Evolutionary conservation across 768 basidiomycete species (phyloP).

Genomic region (Termitomyces sp.): DNA sequence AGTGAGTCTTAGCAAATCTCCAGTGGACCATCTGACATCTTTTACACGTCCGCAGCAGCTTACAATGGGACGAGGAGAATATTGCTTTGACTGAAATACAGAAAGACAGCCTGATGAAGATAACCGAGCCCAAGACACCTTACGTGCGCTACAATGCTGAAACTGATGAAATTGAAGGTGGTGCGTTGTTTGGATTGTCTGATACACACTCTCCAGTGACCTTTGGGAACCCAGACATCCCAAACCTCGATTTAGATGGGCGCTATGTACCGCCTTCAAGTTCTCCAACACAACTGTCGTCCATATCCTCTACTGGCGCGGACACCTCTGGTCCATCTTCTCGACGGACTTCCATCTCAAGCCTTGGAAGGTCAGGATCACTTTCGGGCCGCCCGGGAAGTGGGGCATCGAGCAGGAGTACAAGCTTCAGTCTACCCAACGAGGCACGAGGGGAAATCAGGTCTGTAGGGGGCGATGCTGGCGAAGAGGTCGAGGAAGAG

Average conservation of each 20-base stretch:
- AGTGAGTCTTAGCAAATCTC: conserved; percentile 32
- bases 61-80: conserved; percentile 97
- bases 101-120: conserved; percentile 98
- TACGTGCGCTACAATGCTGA: conserved; percentile 90
- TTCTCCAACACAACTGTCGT: conserved; percentile 32
- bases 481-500: conserved; percentile 67
- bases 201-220: neutral
- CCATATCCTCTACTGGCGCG: conserved; percentile 54
- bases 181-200: conserved; percentile 36
- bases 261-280: conserved; percentile 32
- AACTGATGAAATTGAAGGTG: conserved; percentile 81
- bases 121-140: conserved; percentile 96
- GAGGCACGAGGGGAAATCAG: conserved; percentile 62
- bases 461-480: conserved; percentile 51
- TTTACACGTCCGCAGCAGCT: conserved; percentile 38
- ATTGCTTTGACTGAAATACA: conserved; percentile 88
- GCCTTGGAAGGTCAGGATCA: conserved; percentile 47
- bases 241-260: conserved; percentile 61
- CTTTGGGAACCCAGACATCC: conserved; percentile 60
- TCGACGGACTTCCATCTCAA: conserved; percentile 71
- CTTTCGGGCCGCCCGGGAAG: conserved; percentile 56
- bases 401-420: conserved; percentile 71
- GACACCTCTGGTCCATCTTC: conserved; percentile 67
- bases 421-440: conserved; percentile 76
- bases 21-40: conserved; percentile 4